These are phyloP conservation scores for Parsonsia alboflavescens DNA, from an alignment of 257 asterid species.

Conservation along the genomic window DNA sequence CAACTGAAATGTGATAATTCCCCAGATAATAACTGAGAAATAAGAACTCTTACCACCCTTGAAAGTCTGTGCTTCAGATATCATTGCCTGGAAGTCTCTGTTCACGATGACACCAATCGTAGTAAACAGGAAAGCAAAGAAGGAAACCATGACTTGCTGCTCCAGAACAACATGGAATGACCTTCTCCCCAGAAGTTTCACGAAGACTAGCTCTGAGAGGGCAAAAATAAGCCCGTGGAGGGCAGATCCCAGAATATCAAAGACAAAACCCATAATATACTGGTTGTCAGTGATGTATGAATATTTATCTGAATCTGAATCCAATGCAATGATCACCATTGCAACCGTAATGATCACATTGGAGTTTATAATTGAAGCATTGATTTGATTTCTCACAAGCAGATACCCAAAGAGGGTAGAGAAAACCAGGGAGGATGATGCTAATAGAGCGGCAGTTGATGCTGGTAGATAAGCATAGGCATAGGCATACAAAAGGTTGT, in stretches of 20 bases:
- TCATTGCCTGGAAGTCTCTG: constrained; percentile 54
- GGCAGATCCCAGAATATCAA: constrained; percentile 77
- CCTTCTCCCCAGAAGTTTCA: constrained; percentile 54
- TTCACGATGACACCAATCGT: constrained; percentile 60
- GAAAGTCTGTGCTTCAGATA: constrained; percentile 50
- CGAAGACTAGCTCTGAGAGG: constrained; percentile 64
- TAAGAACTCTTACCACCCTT: constrained; percentile 57
- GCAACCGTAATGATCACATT: constrained; percentile 68
- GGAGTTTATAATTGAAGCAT: constrained; percentile 57
- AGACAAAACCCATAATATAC: constrained; percentile 60
- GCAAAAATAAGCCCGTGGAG: constrained; percentile 90
- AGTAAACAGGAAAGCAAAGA: constrained; percentile 63
- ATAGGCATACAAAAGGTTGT: constrained; percentile 87
- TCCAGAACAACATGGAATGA: constrained; percentile 86
- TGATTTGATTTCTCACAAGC: constrained; percentile 70
- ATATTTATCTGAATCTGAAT: constrained; percentile 68
- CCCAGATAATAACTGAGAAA: constrained; percentile 67
- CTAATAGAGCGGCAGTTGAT: constrained; percentile 83
- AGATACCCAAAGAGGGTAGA: constrained; percentile 72
- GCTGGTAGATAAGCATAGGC: constrained; percentile 92
- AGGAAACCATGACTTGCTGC: constrained; percentile 89
- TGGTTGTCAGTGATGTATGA: constrained; percentile 39
- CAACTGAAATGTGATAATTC: constrained; percentile 63
- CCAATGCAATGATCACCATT: constrained; percentile 77
- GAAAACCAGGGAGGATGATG: constrained; percentile 67